phyloP scores from a whole-genome alignment of 176 grass and related monocot genomes.

The Pontederia paniculata region DNA sequence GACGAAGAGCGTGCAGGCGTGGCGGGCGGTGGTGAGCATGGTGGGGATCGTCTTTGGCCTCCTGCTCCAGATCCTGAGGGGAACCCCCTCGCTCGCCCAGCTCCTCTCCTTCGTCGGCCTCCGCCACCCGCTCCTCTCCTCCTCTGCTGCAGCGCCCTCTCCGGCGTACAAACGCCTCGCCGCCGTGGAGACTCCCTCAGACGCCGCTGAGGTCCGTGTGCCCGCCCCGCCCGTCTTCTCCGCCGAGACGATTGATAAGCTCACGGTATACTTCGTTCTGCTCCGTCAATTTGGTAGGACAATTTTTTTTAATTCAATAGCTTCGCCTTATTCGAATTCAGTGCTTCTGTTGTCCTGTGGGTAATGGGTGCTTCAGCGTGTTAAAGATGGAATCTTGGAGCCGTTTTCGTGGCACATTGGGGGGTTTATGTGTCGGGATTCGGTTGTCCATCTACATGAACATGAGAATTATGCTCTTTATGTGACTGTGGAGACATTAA shows the following conservation, averaged over 20 bases:
- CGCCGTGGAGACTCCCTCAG: conserved; percentile 4
- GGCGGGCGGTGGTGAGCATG: conserved; percentile 71
- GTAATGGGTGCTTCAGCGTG: too few species aligned
- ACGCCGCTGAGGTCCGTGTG: not conserved
- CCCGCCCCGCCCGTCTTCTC: not conserved
- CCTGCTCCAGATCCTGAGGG: conserved; percentile 77
- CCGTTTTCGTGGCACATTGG: too few species aligned
- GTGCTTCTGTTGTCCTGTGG: too few species aligned
- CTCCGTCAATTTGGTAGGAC: not conserved
- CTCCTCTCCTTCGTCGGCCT: conserved; percentile 85
- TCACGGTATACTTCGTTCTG: conserved; percentile 21
- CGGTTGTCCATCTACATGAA: too few species aligned
- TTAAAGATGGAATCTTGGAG: too few species aligned
- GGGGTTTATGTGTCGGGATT: too few species aligned
- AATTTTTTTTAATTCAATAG: too few species aligned
- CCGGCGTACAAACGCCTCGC: not conserved
- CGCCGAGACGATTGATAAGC: conserved; percentile 3
- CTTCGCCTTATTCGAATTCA: too few species aligned
- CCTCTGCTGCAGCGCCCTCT: not conserved
- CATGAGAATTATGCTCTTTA: too few species aligned
- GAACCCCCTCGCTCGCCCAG: conserved; percentile 75
- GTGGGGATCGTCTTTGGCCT: conserved; percentile 68
- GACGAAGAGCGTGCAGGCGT: conserved; percentile 56
- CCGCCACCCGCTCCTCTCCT: conserved; percentile 47
- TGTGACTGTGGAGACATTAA: too few species aligned